These are phyloP conservation scores for Linnemannia exigua DNA, from an alignment of 192 early-diverging fungal genomes.

Conservation along the genomic window DNA sequence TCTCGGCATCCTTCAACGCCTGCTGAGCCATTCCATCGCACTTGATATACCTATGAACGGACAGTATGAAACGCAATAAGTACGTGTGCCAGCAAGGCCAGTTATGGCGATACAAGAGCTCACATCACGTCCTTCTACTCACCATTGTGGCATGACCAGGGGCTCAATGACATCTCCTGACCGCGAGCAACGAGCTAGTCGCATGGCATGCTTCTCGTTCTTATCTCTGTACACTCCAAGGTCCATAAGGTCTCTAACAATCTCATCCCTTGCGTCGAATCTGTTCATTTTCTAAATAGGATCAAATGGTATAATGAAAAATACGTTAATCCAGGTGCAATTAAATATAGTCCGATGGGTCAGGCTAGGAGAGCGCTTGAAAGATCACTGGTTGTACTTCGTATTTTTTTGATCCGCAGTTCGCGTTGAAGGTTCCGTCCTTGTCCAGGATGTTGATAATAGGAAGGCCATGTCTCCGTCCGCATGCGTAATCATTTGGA, in stretches of 20 bases:
- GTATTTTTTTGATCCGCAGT: slow-evolving; percentile 70
- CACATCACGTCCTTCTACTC: not conserved
- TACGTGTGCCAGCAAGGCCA: not conserved
- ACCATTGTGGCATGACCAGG: slow-evolving; percentile 96
- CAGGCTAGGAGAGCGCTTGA: slow-evolving; percentile 9
- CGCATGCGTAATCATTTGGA: slow-evolving; percentile 90
- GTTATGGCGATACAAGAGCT: not conserved
- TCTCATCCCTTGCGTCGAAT: slow-evolving; percentile 84
- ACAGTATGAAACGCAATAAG: no score
- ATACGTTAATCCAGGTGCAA: not conserved
- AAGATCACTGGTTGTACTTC: slow-evolving; percentile 50
- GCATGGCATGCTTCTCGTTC: slow-evolving; percentile 84
- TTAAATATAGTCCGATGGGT: not conserved
- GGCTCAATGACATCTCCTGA: slow-evolving; percentile 97
- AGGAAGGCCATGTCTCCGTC: slow-evolving; percentile 83
- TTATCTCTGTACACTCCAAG: slow-evolving; percentile 81
- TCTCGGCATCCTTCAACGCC: slow-evolving; percentile 76
- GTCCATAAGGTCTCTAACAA: slow-evolving; percentile 76
- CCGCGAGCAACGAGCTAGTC: slow-evolving; percentile 77
- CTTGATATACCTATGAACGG: slow-evolving; percentile 76
- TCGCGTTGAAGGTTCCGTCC: slow-evolving; percentile 84
- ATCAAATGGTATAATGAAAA: not conserved
- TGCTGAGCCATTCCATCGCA: slow-evolving; percentile 80
- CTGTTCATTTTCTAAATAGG: slow-evolving; percentile 78
- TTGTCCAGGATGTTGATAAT: slow-evolving; percentile 90